Conservation (phyloP, 805 yeast species). For the Wickerhamomyces pijperi region DNA sequence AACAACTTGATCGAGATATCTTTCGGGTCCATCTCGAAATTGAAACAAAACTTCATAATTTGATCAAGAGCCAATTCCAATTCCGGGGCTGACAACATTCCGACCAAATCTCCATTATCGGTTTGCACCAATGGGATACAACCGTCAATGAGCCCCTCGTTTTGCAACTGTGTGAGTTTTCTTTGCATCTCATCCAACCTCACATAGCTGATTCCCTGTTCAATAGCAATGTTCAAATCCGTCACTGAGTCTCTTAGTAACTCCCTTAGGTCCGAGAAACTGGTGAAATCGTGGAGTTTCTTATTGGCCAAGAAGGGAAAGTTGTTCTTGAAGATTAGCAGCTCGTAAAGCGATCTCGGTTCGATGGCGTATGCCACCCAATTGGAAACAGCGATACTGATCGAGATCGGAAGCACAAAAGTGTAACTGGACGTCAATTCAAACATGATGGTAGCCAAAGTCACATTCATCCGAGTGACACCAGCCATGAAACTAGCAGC, state of each 20-base stretch:
- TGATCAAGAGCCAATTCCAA: constrained; percentile 39
- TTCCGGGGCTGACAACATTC: constrained; percentile 38
- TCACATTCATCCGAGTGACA: constrained; percentile 42
- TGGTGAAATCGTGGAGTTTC: constrained; percentile 21
- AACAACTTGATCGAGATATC: not conserved
- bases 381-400: constrained; percentile 44
- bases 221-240: constrained; percentile 2
- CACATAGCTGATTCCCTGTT: constrained; percentile 4
- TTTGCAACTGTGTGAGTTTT: constrained; percentile 27
- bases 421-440: constrained; percentile 47
- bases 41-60: not conserved
- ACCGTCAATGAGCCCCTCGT: constrained; percentile 36
- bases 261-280: constrained; percentile 26
- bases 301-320: constrained; percentile 42
- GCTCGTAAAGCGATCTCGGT: constrained; percentile 38
- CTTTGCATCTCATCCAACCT: constrained; percentile 20
- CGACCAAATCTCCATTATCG: constrained; percentile 20
- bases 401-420: constrained; percentile 45
- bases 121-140: constrained; percentile 35
- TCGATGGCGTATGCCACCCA: constrained; percentile 45
- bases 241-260: constrained; percentile 19
- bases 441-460: constrained; percentile 38
- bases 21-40: not conserved
- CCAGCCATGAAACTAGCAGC: constrained; percentile 52
- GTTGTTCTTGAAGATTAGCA: constrained; percentile 33